A percentile compares a stretch with the other conserved stretches of the same genome.
Conservation (phyloP, 192 early-diverging fungal species). For the Coemansia javaensis region DNA sequence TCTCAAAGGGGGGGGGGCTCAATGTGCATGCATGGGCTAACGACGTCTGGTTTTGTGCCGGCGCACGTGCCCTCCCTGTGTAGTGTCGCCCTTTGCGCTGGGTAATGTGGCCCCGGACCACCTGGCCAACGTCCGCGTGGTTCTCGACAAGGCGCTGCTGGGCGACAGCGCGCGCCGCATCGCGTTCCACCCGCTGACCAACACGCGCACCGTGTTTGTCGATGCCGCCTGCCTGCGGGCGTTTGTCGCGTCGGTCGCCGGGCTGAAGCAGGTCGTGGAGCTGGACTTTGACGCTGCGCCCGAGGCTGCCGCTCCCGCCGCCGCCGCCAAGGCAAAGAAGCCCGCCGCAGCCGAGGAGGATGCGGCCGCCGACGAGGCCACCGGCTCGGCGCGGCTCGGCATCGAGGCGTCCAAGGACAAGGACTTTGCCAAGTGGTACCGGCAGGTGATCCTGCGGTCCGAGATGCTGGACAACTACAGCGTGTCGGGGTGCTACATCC, state of each 20-base stretch:
- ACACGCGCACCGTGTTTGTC: constrained; percentile 57
- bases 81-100: constrained; percentile 74
- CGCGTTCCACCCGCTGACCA: constrained; percentile 65
- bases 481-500: constrained; percentile 96
- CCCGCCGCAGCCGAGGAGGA: constrained; percentile 53
- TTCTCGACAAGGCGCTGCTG: constrained; percentile 68
- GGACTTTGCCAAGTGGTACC: constrained; percentile 93
- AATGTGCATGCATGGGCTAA: no score
- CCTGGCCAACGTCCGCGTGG: constrained; percentile 60
- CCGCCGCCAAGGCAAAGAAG: constrained; percentile 23
- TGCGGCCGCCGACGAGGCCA: constrained; percentile 46
- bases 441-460: constrained; percentile 78
- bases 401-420: constrained; percentile 81
- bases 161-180: constrained; percentile 38
- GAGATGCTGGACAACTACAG: constrained; percentile 99
- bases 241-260: constrained; percentile 54
- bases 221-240: constrained; percentile 51
- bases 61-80: not conserved
- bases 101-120: constrained; percentile 54
- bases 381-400: constrained; percentile 72
- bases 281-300: constrained; percentile 55
- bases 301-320: constrained; percentile 34
- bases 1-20: no score
- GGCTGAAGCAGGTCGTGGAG: constrained; percentile 55
- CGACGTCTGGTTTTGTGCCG: not conserved